Base-by-base conservation (phyloP, 2,329 filamentous ascomycete genomes). In the Xylariaceae sp. region DNA sequence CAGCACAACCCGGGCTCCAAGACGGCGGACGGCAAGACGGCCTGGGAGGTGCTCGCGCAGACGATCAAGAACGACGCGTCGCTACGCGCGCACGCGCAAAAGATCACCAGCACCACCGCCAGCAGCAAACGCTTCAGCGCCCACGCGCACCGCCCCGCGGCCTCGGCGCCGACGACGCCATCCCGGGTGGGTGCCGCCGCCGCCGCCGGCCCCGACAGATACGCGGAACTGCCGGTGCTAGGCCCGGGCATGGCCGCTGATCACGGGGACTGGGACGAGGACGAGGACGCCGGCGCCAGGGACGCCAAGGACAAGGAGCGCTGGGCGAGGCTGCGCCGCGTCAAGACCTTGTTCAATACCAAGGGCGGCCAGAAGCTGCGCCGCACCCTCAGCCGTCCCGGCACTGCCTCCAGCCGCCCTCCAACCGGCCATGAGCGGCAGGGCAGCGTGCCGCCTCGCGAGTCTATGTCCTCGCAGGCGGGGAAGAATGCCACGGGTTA, bases 261-360 rank as follows among this genome's bases (percentile, higher is more conserved):
- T 10, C 6, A 10, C 26, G 55, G 2, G 64, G 50, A 1, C 62
- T 73, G 49, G 74, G 77, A 75, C 40, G 83, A 81, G 42, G 79
- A 78, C 16, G 73, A 79, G 9, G 76, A 82, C 19, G 77, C 80
- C 44, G 76, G 74, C 40, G 71, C 71, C 0, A 75, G 79, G 21
- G 77, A 80, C 45, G 79, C 75, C 44, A 88, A 88, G 68, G 88
- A 91, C 58, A 89, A 89, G 70, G 86, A 89, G 72, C 80, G 88
- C 61, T 90, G 88, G 88, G 83, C 86, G n/a, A 81, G 86, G 63
- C 73, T 91, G 60, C 81, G 86, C 65, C 82, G 84, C 55, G 87
- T 91, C 55, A 89, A 89, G 78, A 89, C 87, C 67, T 73, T 89
- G 45, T 86, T 91, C 66, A 86, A 89, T 59, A 79, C 83, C 5